A percentile compares a stretch with the other conserved stretches of the same genome.
phyloP scores from a whole-genome alignment of 1,139 yeast species.

The Yamadazyma diddensiae region DNA sequence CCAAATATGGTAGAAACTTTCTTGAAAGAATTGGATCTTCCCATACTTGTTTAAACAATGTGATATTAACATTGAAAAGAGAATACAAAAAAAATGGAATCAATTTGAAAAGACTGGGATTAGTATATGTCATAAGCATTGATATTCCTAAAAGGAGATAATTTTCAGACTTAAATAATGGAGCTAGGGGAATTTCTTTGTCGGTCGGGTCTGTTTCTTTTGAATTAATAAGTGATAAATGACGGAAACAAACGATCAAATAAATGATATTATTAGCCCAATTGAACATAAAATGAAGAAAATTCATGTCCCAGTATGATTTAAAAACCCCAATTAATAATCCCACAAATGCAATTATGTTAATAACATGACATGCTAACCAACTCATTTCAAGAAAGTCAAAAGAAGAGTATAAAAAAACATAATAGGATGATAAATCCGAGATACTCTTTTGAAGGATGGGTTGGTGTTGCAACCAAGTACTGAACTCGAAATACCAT shows the following conservation, averaged over 20 bases:
- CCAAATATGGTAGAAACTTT: slow-evolving; percentile 32
- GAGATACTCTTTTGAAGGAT: too few species aligned
- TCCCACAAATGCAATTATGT: too few species aligned
- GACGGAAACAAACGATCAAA: slow-evolving; percentile 20
- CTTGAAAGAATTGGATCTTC: slow-evolving; percentile 28
- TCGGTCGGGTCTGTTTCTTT: slow-evolving; percentile 1
- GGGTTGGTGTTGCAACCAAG: slow-evolving; percentile 1
- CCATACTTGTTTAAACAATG: slow-evolving; percentile 24
- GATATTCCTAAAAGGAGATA: slow-evolving; percentile 38
- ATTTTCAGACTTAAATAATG: slow-evolving; percentile 44
- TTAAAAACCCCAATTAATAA: too few species aligned
- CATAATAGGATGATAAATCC: too few species aligned
- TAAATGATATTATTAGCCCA: slow-evolving; percentile 18
- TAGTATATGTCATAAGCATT: slow-evolving; percentile 28
- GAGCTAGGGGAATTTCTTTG: slow-evolving; percentile 13
- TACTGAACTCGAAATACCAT: background rate
- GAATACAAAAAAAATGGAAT: slow-evolving; percentile 48
- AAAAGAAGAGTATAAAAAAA: background rate
- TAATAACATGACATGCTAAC: too few species aligned
- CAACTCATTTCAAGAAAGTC: too few species aligned
- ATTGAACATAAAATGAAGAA: too few species aligned
- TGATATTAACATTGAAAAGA: slow-evolving; percentile 36
- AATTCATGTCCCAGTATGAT: too few species aligned
- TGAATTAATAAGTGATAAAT: slow-evolving; percentile 10
- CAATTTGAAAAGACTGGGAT: slow-evolving; percentile 29